A percentile compares a stretch with the other conserved stretches of the same genome.
Evolutionary conservation across 345 rosid species (phyloP).

Genomic region (Luvunga scandens): DNA sequence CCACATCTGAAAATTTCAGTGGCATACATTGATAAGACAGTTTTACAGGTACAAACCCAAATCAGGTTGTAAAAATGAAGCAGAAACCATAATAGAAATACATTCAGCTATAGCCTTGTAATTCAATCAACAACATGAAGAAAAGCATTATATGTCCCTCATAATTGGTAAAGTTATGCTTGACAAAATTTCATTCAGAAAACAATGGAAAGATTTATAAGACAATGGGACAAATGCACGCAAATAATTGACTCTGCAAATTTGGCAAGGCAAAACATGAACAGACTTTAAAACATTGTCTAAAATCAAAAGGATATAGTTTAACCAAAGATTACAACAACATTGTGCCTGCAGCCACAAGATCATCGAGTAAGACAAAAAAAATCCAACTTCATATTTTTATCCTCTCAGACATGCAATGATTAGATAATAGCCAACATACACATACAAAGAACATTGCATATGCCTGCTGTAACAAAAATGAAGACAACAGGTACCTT

Average conservation of each 20-base stretch:
- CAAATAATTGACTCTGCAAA: neutral
- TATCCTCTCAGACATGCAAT: neutral
- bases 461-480: neutral
- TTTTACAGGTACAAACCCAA: slow-evolving; percentile 6
- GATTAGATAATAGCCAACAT: neutral
- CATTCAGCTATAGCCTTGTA: neutral
- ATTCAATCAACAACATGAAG: neutral
- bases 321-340: neutral
- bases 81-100: neutral
- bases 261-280: neutral
- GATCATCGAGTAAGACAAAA: neutral
- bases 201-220: neutral
- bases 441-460: neutral
- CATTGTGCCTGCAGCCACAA: neutral
- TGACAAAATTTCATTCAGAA: neutral
- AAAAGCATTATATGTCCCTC: neutral
- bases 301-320: neutral
- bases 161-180: neutral
- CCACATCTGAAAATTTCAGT: slow-evolving; percentile 43
- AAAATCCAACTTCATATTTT: neutral
- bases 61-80: neutral
- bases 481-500: slow-evolving; percentile 34
- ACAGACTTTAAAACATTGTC: neutral
- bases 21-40: slow-evolving; percentile 16
- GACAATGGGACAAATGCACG: neutral